Evolutionary conservation across 1,284 basidiomycete species (phyloP).

Genomic region (Sporisorium iseilematis-ciliati): DNA sequence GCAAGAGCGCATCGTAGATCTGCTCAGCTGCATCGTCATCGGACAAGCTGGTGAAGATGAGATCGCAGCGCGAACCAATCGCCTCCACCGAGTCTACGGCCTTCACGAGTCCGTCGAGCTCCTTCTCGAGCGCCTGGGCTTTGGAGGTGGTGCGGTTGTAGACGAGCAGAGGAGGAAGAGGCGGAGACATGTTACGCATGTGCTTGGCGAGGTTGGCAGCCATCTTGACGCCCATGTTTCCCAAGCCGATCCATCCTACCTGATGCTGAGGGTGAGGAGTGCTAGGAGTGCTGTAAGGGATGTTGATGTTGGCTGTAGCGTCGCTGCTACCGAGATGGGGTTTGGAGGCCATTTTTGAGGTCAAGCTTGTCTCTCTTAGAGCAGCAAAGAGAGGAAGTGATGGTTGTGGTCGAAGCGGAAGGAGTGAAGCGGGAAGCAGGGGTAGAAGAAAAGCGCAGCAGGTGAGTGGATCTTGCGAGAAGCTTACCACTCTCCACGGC

Average conservation of each 20-base stretch:
- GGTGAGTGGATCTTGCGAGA: not conserved
- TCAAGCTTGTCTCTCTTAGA: not conserved
- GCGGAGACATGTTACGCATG: slow-evolving; percentile 57
- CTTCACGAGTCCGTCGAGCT: slow-evolving; percentile 73
- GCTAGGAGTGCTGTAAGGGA: slow-evolving; percentile 52
- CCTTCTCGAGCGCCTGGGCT: slow-evolving; percentile 74
- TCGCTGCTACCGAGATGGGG: slow-evolving; percentile 19
- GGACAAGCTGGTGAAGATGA: slow-evolving; percentile 82
- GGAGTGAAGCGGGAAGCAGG: not conserved
- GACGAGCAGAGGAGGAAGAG: slow-evolving; percentile 69
- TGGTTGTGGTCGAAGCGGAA: not conserved
- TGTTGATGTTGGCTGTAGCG: slow-evolving; percentile 26
- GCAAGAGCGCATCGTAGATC: slow-evolving; percentile 78
- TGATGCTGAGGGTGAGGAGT: slow-evolving; percentile 57
- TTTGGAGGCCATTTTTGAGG: slow-evolving; percentile 27
- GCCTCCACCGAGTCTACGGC: slow-evolving; percentile 76
- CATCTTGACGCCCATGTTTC: slow-evolving; percentile 79
- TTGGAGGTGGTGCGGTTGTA: slow-evolving; percentile 79
- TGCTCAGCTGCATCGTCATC: slow-evolving; percentile 80
- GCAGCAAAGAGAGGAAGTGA: slow-evolving; percentile 5
- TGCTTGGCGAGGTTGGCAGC: slow-evolving; percentile 79
- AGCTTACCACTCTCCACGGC: slow-evolving; percentile 10
- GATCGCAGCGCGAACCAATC: slow-evolving; percentile 78
- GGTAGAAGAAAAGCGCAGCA: not conserved
- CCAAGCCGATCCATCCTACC: slow-evolving; percentile 58